phyloP scores from a whole-genome alignment of 768 basidiomycete genomes.

The Lactifluus echinatus region DNA sequence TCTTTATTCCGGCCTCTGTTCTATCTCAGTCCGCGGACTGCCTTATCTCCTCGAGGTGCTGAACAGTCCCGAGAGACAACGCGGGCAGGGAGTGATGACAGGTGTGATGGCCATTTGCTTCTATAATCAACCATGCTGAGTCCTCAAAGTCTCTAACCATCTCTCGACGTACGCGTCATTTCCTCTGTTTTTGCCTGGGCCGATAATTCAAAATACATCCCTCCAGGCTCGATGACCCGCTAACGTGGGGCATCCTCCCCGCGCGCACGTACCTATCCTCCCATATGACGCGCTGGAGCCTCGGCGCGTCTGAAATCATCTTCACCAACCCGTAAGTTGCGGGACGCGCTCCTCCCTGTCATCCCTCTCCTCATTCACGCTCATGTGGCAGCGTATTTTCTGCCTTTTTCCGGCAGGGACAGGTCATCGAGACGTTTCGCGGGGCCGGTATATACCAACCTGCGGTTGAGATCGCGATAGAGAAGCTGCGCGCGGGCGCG shows the following conservation, averaged over 20 bases:
- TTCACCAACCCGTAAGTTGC: slow-evolving; percentile 91
- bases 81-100: slow-evolving; percentile 63
- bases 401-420: slow-evolving; percentile 78
- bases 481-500: slow-evolving; percentile 67
- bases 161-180: slow-evolving; percentile 35
- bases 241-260: slow-evolving; percentile 85
- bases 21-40: too few species aligned
- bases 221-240: slow-evolving; percentile 67
- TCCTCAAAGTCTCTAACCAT: slow-evolving; percentile 73
- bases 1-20: slow-evolving; percentile 55
- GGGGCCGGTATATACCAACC: slow-evolving; percentile 86
- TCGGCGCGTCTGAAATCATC: slow-evolving; percentile 89
- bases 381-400: slow-evolving; percentile 53
- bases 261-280: slow-evolving; percentile 48
- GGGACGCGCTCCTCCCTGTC: not conserved
- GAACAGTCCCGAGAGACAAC: slow-evolving; percentile 26
- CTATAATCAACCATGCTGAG: too few species aligned
- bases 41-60: slow-evolving; percentile 40
- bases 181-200: too few species aligned
- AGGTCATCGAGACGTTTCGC: slow-evolving; percentile 48
- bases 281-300: slow-evolving; percentile 73
- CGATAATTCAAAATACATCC: not conserved
- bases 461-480: slow-evolving; percentile 76
- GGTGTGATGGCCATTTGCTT: slow-evolving; percentile 33
- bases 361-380: slow-evolving; percentile 26